phyloP scores from a whole-genome alignment of 1,139 yeast species.

The Pichia norvegensis region DNA sequence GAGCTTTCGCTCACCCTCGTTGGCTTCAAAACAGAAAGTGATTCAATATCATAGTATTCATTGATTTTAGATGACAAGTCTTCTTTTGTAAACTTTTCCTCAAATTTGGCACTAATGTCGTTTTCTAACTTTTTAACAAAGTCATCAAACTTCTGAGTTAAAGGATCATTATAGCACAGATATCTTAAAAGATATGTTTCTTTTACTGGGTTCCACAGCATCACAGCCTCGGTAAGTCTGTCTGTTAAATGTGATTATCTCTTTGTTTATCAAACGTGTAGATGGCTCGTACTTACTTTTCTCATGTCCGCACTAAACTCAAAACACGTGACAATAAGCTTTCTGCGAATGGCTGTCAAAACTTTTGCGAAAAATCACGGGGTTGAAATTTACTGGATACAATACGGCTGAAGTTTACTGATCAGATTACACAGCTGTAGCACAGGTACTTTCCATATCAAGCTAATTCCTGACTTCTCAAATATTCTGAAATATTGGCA shows the following conservation, averaged over 20 bases:
- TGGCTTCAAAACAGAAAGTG: conserved; percentile 20
- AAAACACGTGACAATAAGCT: neutral
- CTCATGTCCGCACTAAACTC: neutral
- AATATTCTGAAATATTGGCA: conserved; percentile 32
- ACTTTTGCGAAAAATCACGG: neutral
- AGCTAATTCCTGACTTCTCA: neutral
- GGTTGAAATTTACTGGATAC: too few species aligned
- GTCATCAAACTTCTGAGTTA: conserved; percentile 14
- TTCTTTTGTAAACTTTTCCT: conserved; percentile 24
- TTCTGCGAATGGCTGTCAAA: neutral
- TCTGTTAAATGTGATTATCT: too few species aligned
- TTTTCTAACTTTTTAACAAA: conserved; percentile 11
- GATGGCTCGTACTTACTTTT: too few species aligned
- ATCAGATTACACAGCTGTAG: neutral
- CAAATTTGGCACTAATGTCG: conserved; percentile 27
- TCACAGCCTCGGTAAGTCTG: too few species aligned
- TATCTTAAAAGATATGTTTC: conserved; percentile 19
- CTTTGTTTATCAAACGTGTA: too few species aligned
- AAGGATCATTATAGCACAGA: conserved; percentile 24
- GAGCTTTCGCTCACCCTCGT: conserved; percentile 3
- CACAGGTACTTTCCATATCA: neutral
- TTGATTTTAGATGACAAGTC: conserved; percentile 18
- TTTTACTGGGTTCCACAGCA: conserved; percentile 14
- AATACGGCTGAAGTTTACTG: too few species aligned
- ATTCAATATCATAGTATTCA: conserved; percentile 24